Evolutionary conservation across 495 filamentous ascomycete genomes (phyloP), one percentile per base, ranked within the genome.

Genomic region (Penicillium verhagenii): DNA sequence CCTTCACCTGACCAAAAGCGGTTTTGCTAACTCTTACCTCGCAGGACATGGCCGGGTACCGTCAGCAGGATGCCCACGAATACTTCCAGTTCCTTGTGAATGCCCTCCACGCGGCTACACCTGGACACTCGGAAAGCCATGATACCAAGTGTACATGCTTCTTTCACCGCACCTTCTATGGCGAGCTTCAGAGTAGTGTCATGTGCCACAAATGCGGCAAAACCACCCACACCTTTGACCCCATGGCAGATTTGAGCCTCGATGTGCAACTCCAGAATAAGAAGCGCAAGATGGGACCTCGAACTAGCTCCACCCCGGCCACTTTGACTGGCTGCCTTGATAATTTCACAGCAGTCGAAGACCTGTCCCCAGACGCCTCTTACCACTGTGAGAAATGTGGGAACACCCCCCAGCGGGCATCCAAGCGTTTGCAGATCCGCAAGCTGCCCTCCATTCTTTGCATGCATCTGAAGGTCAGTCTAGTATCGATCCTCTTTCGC

Each of bases 61-160:
- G 89, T 54, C 91, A 96, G 70, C 92, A 96, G 72, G 92, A 97
- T 66, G 91, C 92, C 1, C 92, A 97, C 67, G 92, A 97, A 64
- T 97, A 92, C 69, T 91, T 96, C 73, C 89, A 94, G 65, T 96
- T 95, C 64, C 79, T 97, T 4, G 84, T 92, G 31, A 91, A 96
- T 69, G 84, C 91, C 63, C 80, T 97, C 1, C 92, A 96, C 43
- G 72, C 67, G 13, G 66, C 60, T 29, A 66, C 71, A 2, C 74
- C 75, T 19, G 74, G 68, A 31, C 66, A 71, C 47, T 39, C 60
- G 1, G 74, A 78, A 20, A 67, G 76, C 58, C 83, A 86, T 53
- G 80, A 83, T 43, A 82, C 84, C 53, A 70, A 72, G 49, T 96
- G 91, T 75, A 78, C 81, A 37, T 97, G 92, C 68, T 89, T 96